phyloP scores from a whole-genome alignment of 192 early-diverging fungal genomes.

The Gamsiella multidivaricata region DNA sequence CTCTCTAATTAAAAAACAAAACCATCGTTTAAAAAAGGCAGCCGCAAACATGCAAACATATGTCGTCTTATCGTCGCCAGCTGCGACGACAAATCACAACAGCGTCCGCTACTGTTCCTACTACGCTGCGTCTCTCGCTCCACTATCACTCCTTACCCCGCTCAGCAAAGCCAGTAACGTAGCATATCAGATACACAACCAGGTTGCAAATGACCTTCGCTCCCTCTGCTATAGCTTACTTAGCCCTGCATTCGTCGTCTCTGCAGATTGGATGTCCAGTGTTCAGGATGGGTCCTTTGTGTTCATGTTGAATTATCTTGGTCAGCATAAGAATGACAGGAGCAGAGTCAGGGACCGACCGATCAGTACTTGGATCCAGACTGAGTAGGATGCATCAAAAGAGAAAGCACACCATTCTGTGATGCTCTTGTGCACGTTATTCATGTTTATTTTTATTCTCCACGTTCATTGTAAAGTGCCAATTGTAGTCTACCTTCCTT shows the following conservation, averaged over 20 bases:
- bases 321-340: not conserved
- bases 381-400: not conserved
- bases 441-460: not conserved
- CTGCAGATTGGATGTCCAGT: too few relatives aligned
- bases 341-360: not conserved
- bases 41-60: conserved; percentile 31
- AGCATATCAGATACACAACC: too few relatives aligned
- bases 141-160: too few relatives aligned
- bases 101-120: conserved; percentile 25
- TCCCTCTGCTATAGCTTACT: not conserved
- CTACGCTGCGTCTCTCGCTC: too few relatives aligned
- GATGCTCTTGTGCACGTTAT: conserved; percentile 21
- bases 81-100: conserved; percentile 22
- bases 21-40: too few relatives aligned
- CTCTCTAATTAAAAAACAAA: too few relatives aligned
- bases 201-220: not conserved
- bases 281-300: too few relatives aligned
- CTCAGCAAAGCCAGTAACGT: too few relatives aligned
- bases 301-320: too few relatives aligned
- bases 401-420: conserved; percentile 22
- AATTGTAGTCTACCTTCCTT: not conserved
- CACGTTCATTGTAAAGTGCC: conserved; percentile 26
- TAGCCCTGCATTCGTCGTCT: too few relatives aligned
- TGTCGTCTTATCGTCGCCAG: conserved; percentile 17
- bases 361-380: not conserved